phyloP scores from a whole-genome alignment of 177 flowering plant species.

The Telopea speciosissima region DNA sequence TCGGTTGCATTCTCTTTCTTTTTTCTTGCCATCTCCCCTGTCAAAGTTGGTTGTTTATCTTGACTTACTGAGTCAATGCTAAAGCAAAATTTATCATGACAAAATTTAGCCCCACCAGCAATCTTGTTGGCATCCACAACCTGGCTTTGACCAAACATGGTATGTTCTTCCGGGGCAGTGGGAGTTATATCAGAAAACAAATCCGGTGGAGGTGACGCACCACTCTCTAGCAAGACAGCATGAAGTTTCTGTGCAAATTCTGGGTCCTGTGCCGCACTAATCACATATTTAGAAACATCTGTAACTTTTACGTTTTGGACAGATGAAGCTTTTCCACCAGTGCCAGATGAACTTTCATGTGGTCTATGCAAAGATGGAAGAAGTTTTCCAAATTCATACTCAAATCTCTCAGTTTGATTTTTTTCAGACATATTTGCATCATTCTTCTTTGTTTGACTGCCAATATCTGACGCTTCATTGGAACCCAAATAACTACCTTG shows the following conservation, averaged over 20 bases:
- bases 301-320: slow-evolving; percentile 68
- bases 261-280: slow-evolving; percentile 80
- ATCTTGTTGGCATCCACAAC: slow-evolving; percentile 13
- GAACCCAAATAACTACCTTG: slow-evolving; percentile 19
- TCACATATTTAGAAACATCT: slow-evolving; percentile 80
- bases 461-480: slow-evolving; percentile 22
- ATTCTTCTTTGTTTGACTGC: slow-evolving; percentile 13
- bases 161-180: slow-evolving; percentile 23
- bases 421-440: slow-evolving; percentile 21
- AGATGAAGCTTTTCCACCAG: slow-evolving; percentile 35
- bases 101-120: slow-evolving; percentile 13
- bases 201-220: slow-evolving; percentile 73
- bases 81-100: slow-evolving; percentile 12
- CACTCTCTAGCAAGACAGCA: slow-evolving; percentile 79
- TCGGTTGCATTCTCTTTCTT: slow-evolving; percentile 11
- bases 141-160: slow-evolving; percentile 21
- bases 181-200: slow-evolving; percentile 42
- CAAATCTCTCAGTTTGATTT: slow-evolving; percentile 40
- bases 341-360: slow-evolving; percentile 27
- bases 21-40: slow-evolving; percentile 13
- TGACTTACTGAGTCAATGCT: slow-evolving; percentile 22
- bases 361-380: slow-evolving; percentile 33
- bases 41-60: slow-evolving; percentile 10
- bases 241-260: slow-evolving; percentile 82
- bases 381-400: slow-evolving; percentile 48